Evolutionary conservation across 495 filamentous ascomycete species (phyloP).

Genomic region (Evansstolkia leycettana): DNA sequence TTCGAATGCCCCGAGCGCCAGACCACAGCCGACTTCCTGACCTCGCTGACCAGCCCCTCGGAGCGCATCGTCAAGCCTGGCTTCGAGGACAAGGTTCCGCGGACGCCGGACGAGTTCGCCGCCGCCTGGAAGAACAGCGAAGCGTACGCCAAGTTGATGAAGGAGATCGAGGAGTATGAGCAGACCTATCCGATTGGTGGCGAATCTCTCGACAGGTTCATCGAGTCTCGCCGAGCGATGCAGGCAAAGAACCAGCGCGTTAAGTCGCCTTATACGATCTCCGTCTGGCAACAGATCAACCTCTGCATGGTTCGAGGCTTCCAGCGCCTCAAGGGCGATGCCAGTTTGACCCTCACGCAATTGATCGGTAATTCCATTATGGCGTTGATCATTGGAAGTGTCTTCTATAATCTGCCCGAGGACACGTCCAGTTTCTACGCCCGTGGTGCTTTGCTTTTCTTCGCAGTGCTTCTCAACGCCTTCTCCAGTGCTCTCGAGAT

Average conservation of each 20-base stretch:
- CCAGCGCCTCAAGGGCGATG: conserved; percentile 57
- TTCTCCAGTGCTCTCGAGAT: conserved; percentile 76
- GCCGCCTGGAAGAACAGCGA: conserved; percentile 45
- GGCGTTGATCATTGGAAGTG: conserved; percentile 74
- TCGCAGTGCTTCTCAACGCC: conserved; percentile 81
- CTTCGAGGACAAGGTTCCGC: conserved; percentile 52
- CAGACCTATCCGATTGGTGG: conserved; percentile 27
- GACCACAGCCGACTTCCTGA: conserved; percentile 67
- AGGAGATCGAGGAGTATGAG: conserved; percentile 44
- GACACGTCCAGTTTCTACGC: conserved; percentile 66
- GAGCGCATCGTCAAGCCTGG: conserved; percentile 55
- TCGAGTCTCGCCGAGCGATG: conserved; percentile 30
- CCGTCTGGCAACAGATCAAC: conserved; percentile 31
- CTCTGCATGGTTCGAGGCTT: conserved; percentile 42
- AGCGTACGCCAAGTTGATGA: conserved; percentile 36
- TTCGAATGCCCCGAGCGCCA: conserved; percentile 50
- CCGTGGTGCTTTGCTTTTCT: conserved; percentile 80
- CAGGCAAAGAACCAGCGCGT: conserved; percentile 29
- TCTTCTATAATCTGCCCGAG: conserved; percentile 68
- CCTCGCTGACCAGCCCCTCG: conserved; percentile 55
- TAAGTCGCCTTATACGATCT: conserved; percentile 35
- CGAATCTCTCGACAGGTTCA: conserved; percentile 24
- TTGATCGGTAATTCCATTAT: conserved; percentile 74
- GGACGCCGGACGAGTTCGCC: conserved; percentile 62
- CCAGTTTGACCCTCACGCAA: conserved; percentile 57